Conservation (phyloP, 2,329 filamentous ascomycete genomes). For the Clarireedia homoeocarpa region DNA sequence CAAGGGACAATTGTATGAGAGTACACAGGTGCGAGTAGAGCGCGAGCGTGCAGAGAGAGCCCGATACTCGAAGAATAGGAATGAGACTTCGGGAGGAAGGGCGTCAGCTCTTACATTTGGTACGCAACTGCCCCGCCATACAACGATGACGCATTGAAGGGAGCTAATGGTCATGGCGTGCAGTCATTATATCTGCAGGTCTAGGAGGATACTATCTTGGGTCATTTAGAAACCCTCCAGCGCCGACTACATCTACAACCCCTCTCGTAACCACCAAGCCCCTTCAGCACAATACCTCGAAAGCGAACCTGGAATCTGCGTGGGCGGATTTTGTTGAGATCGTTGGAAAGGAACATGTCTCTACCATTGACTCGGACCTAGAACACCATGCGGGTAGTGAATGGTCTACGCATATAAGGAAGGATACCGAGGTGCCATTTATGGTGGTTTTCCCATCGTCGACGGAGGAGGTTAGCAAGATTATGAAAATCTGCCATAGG, state of each 20-base stretch:
- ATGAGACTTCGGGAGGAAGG: slow-evolving; percentile 33
- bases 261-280: slow-evolving; percentile 44
- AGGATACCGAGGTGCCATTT: slow-evolving; percentile 46
- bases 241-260: slow-evolving; percentile 48
- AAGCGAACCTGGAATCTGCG: slow-evolving; percentile 58
- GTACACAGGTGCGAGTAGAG: slow-evolving; percentile 45
- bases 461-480: slow-evolving; percentile 75
- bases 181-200: slow-evolving; percentile 25
- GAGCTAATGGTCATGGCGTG: background rate
- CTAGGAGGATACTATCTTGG: slow-evolving; percentile 47
- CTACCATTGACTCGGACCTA: slow-evolving; percentile 48
- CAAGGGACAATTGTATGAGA: slow-evolving; percentile 52
- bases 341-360: slow-evolving; percentile 57
- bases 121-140: slow-evolving; percentile 28
- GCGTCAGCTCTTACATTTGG: slow-evolving; percentile 48
- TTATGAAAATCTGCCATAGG: slow-evolving; percentile 83
- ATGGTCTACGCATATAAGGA: slow-evolving; percentile 53
- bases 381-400: slow-evolving; percentile 50
- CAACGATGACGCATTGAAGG: background rate
- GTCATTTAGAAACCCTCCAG: slow-evolving; percentile 43
- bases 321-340: slow-evolving; percentile 62
- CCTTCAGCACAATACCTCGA: slow-evolving; percentile 50
- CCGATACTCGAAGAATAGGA: slow-evolving; percentile 38
- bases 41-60: slow-evolving; percentile 47
- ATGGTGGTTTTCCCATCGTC: slow-evolving; percentile 68